These are phyloP conservation scores for Chenopodium berlandieri DNA, from an alignment of 148 eudicot species.

Conservation along the genomic window DNA sequence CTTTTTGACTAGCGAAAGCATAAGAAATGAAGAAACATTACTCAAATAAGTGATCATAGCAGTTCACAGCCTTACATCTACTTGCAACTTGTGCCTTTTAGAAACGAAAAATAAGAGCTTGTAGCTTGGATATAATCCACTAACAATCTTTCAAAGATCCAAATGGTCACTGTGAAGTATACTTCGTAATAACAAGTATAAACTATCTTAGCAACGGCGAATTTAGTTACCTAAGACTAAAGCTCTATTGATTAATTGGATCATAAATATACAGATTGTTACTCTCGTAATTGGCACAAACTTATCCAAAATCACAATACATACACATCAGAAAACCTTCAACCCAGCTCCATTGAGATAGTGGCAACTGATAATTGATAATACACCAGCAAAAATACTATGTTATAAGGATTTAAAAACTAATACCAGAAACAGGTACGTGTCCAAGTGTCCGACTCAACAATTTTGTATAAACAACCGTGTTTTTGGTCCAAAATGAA, in stretches of 20 bases:
- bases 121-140: background rate
- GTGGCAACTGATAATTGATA: background rate
- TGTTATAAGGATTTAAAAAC: too few species aligned
- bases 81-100: background rate
- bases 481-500: too few species aligned
- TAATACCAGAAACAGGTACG: too few species aligned
- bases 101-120: background rate
- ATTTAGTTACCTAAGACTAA: background rate
- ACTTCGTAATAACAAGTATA: background rate
- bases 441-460: too few species aligned
- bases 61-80: background rate
- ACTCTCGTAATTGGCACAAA: background rate
- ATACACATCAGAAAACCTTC: background rate
- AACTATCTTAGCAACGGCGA: background rate
- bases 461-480: too few species aligned
- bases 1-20: background rate
- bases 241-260: background rate
- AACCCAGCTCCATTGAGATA: background rate
- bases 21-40: background rate
- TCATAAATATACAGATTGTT: background rate
- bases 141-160: background rate
- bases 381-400: background rate
- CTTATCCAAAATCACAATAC: background rate
- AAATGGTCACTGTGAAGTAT: background rate
- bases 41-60: background rate